Evolutionary conservation across 352 stramenopile genomes (phyloP).

Genomic region (Phytophthora agathidicida): DNA sequence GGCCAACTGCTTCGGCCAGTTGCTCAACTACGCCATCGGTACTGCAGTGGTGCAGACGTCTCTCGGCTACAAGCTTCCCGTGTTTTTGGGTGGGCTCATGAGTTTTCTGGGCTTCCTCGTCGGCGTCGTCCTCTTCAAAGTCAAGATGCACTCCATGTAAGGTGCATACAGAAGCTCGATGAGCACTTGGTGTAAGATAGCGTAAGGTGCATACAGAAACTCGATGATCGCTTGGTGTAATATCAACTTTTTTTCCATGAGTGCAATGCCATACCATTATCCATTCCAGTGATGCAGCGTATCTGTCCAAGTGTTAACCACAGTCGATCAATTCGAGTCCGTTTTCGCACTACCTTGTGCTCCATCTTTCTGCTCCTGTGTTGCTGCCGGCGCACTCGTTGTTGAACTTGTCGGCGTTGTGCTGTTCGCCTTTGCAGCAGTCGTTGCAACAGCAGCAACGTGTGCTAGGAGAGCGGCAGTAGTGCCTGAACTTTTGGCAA

Average conservation of each 20-base stretch:
- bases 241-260: slow-evolving; percentile 2
- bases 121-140: slow-evolving; percentile 37
- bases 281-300: too few species aligned
- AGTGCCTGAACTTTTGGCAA: slow-evolving; percentile 3
- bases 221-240: slow-evolving; percentile 5
- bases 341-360: background rate
- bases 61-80: slow-evolving; percentile 42
- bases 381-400: background rate
- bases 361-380: slow-evolving; percentile 7
- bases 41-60: slow-evolving; percentile 41
- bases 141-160: slow-evolving; percentile 55
- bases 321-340: slow-evolving; percentile 3
- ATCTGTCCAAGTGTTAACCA: too few species aligned
- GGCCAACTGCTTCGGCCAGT: slow-evolving; percentile 42
- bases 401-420: background rate
- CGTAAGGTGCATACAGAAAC: slow-evolving; percentile 7
- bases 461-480: slow-evolving; percentile 27
- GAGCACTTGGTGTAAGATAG: slow-evolving; percentile 19
- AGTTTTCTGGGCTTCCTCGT: slow-evolving; percentile 43
- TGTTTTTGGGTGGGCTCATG: slow-evolving; percentile 45
- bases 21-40: slow-evolving; percentile 46
- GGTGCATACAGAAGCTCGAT: background rate
- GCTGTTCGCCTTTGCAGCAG: slow-evolving; percentile 8
- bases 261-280: background rate
- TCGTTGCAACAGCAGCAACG: slow-evolving; percentile 18